Evolutionary conservation across 2,329 filamentous ascomycete genomes (phyloP), one percentile per base, ranked within the genome.

Genomic region (Microcyclospora pomicola): DNA sequence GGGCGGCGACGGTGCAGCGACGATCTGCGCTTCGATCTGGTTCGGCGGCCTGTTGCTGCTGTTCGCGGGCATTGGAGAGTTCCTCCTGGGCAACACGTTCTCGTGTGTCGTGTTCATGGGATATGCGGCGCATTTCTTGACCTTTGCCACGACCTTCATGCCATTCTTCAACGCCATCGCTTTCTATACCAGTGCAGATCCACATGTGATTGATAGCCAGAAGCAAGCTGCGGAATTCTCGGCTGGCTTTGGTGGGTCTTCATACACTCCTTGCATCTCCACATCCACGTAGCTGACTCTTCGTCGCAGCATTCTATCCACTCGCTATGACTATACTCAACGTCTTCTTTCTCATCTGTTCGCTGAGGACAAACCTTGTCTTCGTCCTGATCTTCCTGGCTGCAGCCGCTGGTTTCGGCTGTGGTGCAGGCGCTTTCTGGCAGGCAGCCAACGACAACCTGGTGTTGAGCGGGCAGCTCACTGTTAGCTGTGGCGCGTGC

Each of bases 311-410:
- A 27, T 14, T 46, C 33, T 44, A 39, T 34, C 40, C 44, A 4
- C 19, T 24, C 19, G 19, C 19, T 7, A 24, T 42, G 43, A 43
- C 34, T 9, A 32, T 49, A 2, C 39, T 49, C n/a, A 45, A 37
- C 12, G 33, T 49, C 15, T 32, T 42, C 30, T 49, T 41, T 38
- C 39, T 41, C 15, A 45, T 50, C 30, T 34, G 39, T 5, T 40
- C 48, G n/a, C 28, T 50, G 6, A 31, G 46, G 15, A 42, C 40
- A 10, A 45, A 50, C 34, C 36, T 50, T 33, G 44, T 42, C 35
- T 42, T 44, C n/a, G 46, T 50, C 13, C 16, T 44, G 3, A 42
- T 49, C 24, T 33, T 50, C 32, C 15, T 43, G 12, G 12, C 14
- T 9, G 30, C 30, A n/a, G 14, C 30, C 14, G 9, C 9, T 15